Base-by-base conservation (phyloP, 1,284 basidiomycete species). In the Marasmius tenuissimus region DNA sequence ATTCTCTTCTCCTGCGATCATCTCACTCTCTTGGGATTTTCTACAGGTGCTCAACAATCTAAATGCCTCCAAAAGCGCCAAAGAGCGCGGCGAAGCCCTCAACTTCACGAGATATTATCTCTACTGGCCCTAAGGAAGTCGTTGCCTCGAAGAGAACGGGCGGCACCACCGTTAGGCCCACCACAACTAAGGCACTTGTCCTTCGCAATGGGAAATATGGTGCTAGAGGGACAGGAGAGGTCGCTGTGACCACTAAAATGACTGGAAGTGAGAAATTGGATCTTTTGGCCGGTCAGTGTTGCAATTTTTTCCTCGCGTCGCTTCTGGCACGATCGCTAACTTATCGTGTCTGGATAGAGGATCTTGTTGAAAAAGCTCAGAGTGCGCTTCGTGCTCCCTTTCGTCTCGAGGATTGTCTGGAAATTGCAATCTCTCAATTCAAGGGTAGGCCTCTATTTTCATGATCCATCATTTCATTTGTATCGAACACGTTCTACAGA, bases 231-330 rank as follows among this genome's bases (percentile, higher is more conserved):
- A 85, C 85, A 3, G 90, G 89, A 33, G 89, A 91, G 72, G 34
- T 91, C 45, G 70, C 86, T 52, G 72, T 83, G 18, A 76, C 79
- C 59, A 79, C 75, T 38, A 88, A 81, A 69, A 82, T 91, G 66
- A 85, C 81, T 61, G 90, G 90, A 0, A 81, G 88, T 68, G 91
- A 93, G 73, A 92, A 92, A 68, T 77, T 92, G 34, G 89, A 91
- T 69, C 79, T 92, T 34, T 75, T 92, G 40, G 89, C 88, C 66
- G 89, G 90, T 90, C 69, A 27, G 27, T 59, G 76, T 74, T 5
- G 40, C 27, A 33, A 40, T 18, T 60, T 56, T 48, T 11, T 61
- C 34, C 45, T 34, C 47, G 40, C 47, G 34, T 18, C n/a, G 39
- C 59, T 37, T 40, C 55, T 61, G 58, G 39, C 63, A 54, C 40